A percentile compares a stretch with the other conserved stretches of the same genome.
Evolutionary conservation across 495 filamentous ascomycete species (phyloP).

Genomic region (Bacidia gigantensis): DNA sequence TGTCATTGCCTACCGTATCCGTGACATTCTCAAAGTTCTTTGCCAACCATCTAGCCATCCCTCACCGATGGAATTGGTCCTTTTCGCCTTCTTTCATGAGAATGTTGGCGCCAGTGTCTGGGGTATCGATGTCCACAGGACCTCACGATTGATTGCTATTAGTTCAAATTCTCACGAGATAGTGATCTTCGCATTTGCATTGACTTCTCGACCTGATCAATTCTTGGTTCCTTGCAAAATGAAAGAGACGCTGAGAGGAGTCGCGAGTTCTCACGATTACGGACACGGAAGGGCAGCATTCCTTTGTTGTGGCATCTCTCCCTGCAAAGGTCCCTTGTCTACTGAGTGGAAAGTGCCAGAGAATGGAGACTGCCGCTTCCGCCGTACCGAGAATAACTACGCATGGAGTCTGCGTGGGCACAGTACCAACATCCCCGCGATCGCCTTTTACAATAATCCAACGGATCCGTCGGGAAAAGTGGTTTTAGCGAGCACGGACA

Average conservation of each 20-base stretch:
- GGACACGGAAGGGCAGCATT: too few species aligned
- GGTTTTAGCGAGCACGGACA: conserved; percentile 64
- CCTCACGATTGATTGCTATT: conserved; percentile 66
- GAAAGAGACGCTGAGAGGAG: too few species aligned
- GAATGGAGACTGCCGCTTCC: not conserved
- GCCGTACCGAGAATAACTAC: not conserved
- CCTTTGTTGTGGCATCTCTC: too few species aligned
- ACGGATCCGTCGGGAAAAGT: conserved; percentile 41
- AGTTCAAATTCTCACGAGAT: conserved; percentile 58
- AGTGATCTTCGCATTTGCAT: conserved; percentile 60
- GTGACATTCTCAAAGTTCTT: conserved; percentile 33
- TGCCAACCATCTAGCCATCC: not conserved
- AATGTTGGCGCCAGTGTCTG: conserved; percentile 71
- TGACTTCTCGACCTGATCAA: conserved; percentile 26
- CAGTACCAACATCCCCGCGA: conserved; percentile 57
- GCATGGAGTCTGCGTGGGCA: conserved; percentile 16
- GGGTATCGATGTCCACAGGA: conserved; percentile 76
- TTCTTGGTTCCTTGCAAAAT: too few species aligned
- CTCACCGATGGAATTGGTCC: too few species aligned
- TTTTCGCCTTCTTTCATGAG: conserved; percentile 47
- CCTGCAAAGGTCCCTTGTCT: not conserved
- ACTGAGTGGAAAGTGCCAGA: not conserved
- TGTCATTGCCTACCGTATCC: conserved; percentile 64
- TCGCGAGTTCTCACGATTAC: too few species aligned
- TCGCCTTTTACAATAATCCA: conserved; percentile 57